Percentiles rank a stretch among this genome's conserved stretches.
Conservation (phyloP, 176 grass and related monocot species). For the Avena insularis region DNA sequence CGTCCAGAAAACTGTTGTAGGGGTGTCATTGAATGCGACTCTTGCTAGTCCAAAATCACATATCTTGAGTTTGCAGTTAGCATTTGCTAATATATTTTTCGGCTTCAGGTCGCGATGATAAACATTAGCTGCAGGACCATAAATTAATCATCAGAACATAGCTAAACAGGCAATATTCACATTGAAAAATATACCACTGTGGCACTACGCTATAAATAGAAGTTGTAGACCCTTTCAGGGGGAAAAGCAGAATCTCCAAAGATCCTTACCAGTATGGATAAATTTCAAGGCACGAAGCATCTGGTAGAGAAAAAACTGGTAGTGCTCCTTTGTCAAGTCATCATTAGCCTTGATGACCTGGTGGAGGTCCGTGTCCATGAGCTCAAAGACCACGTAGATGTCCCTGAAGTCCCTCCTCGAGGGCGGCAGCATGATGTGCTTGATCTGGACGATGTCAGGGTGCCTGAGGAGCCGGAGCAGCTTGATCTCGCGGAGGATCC, state of each 20-base stretch:
- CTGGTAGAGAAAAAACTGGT: slow-evolving; percentile 95
- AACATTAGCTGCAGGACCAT: slow-evolving; percentile 82
- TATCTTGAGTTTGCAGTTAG: slow-evolving; percentile 98
- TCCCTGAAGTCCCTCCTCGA: slow-evolving; percentile 88
- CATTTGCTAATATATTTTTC: slow-evolving; percentile 98
- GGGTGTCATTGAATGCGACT: slow-evolving; percentile 89
- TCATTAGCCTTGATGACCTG: slow-evolving; percentile 99
- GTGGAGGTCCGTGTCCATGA: slow-evolving; percentile 97
- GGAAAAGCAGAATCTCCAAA: neutral
- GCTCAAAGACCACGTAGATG: slow-evolving; percentile 93
- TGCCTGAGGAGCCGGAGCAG: slow-evolving; percentile 82
- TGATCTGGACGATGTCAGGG: slow-evolving; percentile 96
- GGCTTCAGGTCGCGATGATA: slow-evolving; percentile 99
- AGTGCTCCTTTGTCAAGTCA: slow-evolving; percentile 93
- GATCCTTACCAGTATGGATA: slow-evolving; percentile 82
- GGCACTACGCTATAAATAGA: slow-evolving; percentile 3
- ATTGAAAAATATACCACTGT: slow-evolving; percentile 3
- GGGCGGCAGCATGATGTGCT: slow-evolving; percentile 88
- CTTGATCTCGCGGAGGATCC: slow-evolving; percentile 96
- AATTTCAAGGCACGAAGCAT: slow-evolving; percentile 94
- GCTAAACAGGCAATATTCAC: neutral
- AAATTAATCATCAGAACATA: slow-evolving; percentile 36
- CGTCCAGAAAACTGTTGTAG: slow-evolving; percentile 95
- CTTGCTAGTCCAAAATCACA: slow-evolving; percentile 99
- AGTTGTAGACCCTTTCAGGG: neutral